phyloP scores from a whole-genome alignment of 2,329 filamentous ascomycete species.

The Plectosphaerella cucumerina region DNA sequence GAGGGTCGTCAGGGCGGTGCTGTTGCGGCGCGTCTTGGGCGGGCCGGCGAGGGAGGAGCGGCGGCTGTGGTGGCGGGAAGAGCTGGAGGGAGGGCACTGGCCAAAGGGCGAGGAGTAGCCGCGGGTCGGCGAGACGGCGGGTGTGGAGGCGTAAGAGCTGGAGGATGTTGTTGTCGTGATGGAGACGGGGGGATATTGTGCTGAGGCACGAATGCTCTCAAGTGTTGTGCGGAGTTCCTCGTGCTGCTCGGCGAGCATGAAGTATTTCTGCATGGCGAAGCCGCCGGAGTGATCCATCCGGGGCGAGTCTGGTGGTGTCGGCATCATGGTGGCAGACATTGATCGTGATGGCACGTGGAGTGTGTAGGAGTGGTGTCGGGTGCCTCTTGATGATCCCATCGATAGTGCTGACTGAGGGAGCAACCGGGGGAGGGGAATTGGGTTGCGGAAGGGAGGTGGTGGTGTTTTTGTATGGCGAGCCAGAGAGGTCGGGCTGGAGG shows the following conservation, averaged over 20 bases:
- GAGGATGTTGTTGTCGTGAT: conserved; percentile 20
- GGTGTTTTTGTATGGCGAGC: not conserved
- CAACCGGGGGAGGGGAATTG: not conserved
- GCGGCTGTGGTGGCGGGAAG: conserved; percentile 39
- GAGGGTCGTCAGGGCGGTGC: conserved; percentile 28
- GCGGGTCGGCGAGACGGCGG: conserved; percentile 57
- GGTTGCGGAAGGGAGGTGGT: no score
- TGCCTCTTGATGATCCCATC: conserved; percentile 13
- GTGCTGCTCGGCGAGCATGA: conserved; percentile 50
- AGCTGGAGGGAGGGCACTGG: conserved; percentile 11
- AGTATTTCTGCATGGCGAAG: conserved; percentile 50
- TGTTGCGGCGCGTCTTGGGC: conserved; percentile 11
- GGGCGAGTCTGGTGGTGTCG: conserved; percentile 3
- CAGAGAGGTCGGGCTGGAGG: not conserved
- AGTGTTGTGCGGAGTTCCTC: conserved; percentile 48
- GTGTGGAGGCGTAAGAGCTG: conserved; percentile 37
- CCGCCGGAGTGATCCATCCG: conserved; percentile 32
- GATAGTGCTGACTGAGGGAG: conserved; percentile 1
- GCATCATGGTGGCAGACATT: conserved; percentile 7
- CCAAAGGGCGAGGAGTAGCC: conserved; percentile 37
- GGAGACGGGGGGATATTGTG: conserved; percentile 7
- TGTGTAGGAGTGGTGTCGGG: conserved; percentile 12
- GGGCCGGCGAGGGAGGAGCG: conserved; percentile 21
- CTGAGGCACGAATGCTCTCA: conserved; percentile 43
- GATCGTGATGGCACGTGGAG: conserved; percentile 7